A percentile compares a stretch with the other conserved stretches of the same genome.
These are phyloP conservation scores for Entomortierella parvispora DNA, from an alignment of 192 early-diverging fungal genomes.

Conservation along the genomic window DNA sequence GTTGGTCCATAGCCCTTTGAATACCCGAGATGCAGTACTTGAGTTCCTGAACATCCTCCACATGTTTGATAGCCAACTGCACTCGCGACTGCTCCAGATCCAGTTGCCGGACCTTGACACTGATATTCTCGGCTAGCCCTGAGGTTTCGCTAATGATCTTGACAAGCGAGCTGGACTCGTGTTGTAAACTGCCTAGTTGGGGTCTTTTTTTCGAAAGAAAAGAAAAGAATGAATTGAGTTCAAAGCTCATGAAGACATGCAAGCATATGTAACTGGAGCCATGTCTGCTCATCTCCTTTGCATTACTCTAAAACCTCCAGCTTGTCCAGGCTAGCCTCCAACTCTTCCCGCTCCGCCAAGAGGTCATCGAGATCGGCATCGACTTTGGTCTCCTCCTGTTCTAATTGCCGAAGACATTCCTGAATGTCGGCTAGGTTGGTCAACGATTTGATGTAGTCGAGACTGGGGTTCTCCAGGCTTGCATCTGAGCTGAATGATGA, in stretches of 20 bases:
- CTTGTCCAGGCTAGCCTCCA: slow-evolving; percentile 62
- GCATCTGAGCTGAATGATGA: too few relatives aligned
- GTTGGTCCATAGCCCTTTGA: slow-evolving; percentile 65
- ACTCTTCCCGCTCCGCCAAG: slow-evolving; percentile 54
- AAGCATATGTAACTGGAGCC: background rate
- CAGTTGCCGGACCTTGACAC: slow-evolving; percentile 84
- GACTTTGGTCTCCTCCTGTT: slow-evolving; percentile 70
- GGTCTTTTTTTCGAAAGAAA: slow-evolving; percentile 51
- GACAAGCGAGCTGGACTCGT: slow-evolving; percentile 58
- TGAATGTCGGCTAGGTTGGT: slow-evolving; percentile 72
- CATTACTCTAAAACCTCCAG: slow-evolving; percentile 65
- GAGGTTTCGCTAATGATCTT: slow-evolving; percentile 73
- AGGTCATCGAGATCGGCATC: slow-evolving; percentile 68
- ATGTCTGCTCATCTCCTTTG: background rate
- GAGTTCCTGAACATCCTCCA: slow-evolving; percentile 80
- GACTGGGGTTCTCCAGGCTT: background rate
- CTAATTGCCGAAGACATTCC: slow-evolving; percentile 64
- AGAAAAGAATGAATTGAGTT: slow-evolving; percentile 5
- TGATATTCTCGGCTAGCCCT: slow-evolving; percentile 81
- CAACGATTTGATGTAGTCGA: slow-evolving; percentile 57
- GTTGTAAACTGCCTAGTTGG: slow-evolving; percentile 59
- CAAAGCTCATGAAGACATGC: background rate
- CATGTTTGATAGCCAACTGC: slow-evolving; percentile 71
- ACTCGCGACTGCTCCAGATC: slow-evolving; percentile 85
- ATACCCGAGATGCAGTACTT: slow-evolving; percentile 76